A percentile compares a stretch with the other conserved stretches of the same genome.
phyloP scores from a whole-genome alignment of 441 rosid species.

The Lagerstroemia fauriei region DNA sequence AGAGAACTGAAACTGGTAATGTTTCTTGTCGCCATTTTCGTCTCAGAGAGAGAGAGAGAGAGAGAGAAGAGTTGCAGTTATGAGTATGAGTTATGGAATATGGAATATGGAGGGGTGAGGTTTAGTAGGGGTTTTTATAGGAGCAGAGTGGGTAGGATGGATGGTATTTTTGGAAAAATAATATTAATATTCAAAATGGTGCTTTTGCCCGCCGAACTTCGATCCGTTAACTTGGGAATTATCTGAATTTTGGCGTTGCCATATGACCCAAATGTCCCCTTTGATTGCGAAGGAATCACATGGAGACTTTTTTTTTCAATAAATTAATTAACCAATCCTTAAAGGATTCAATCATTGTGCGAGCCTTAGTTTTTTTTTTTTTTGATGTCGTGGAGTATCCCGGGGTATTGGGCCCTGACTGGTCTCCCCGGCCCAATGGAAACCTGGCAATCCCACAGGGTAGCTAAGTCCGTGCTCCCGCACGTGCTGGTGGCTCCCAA shows the following conservation, averaged over 20 bases:
- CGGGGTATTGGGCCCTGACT: too few species aligned
- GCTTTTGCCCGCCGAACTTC: background rate
- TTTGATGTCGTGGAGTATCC: too few species aligned
- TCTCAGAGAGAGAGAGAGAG: too few species aligned
- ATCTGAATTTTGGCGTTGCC: background rate
- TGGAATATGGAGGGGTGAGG: background rate
- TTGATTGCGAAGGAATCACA: background rate
- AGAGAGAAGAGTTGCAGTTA: background rate
- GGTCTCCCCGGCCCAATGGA: too few species aligned
- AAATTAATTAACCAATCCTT: too few species aligned
- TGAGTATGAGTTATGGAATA: too few species aligned
- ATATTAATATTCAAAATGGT: background rate
- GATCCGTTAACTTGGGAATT: background rate
- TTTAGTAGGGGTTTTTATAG: background rate
- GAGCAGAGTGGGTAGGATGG: background rate
- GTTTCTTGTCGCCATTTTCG: background rate
- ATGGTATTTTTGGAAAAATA: background rate
- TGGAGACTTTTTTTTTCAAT: background rate
- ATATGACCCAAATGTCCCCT: background rate
- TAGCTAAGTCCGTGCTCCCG: too few species aligned
- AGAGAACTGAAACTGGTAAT: background rate
- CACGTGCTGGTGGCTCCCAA: too few species aligned
- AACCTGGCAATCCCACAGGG: too few species aligned
- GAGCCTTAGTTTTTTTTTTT: too few species aligned
- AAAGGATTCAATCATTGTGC: too few species aligned